Base-by-base conservation (phyloP, 176 grass and related monocot species). In the Raddia distichophylla region DNA sequence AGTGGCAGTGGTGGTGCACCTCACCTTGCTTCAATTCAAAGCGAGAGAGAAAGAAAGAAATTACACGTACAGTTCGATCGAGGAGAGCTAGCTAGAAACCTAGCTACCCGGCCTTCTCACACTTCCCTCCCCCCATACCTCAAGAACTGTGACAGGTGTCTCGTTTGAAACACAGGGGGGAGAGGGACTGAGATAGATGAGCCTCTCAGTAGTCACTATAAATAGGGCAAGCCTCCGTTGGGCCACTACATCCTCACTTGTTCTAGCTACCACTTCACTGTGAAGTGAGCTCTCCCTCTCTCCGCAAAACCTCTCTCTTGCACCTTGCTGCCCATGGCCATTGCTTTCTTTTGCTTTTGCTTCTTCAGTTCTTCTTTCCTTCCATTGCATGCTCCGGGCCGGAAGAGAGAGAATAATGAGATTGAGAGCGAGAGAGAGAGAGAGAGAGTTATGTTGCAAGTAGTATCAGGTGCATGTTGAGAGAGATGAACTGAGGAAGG, bases 121-220 rank as follows among this genome's bases (percentile, higher is more conserved):
- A 51, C 13, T 34, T 61, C 58, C 57, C 58, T 67, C 58, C 83
- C 77, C 82, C 77, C 67, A 82, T 86, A 69, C 83, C 83, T 86
- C 88, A 74, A 82, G 73, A 86, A 78, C 82, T 59, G 88, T 62
- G 88, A 78, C 73, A 77, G 73, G 82, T 86, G 79, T 90, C 83
- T 76, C 82, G 64, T 76, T 70, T 58, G 64, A 75, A 81, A 46
- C 14, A 68, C 20, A 13, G 3, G 19, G 19, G 54, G n/a, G 44
- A 49, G 20, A 32, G 52, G n/a, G n/a, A n/a, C n/a, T n/a, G 60
- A 75, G 15, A 9, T 14, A 71, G 19, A 72, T 4, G 57, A 37
- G 11, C 14, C 22, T 66, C 50, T 60, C 63, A 43, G 57, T 89
- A 85, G 13, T 63, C 65, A 60, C 35, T 90, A 90, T 90, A 90